Percentiles rank a stretch among this genome's conserved stretches.
phyloP scores from a whole-genome alignment of 2,329 filamentous ascomycete genomes.

The Sclerotinia spermophila region DNA sequence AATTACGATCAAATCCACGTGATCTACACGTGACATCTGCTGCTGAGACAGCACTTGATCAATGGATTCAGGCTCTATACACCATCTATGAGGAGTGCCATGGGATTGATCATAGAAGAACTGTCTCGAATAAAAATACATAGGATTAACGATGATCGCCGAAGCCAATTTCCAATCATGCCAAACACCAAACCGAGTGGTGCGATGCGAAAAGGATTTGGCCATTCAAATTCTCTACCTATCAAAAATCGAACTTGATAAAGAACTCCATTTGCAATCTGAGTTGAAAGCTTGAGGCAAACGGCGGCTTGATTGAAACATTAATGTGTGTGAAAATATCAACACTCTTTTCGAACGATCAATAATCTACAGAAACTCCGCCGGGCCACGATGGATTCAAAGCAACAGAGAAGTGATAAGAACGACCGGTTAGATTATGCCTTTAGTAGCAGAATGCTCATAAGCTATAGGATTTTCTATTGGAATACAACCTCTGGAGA shows the following conservation, averaged over 20 bases:
- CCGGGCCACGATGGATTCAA: background rate
- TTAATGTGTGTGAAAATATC: background rate
- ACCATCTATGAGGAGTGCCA: constrained; percentile 29
- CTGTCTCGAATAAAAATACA: background rate
- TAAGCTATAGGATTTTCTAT: background rate
- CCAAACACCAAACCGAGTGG: background rate
- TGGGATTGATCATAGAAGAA: background rate
- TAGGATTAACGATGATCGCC: background rate
- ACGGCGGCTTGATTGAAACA: no score
- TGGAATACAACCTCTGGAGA: no score
- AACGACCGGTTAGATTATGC: background rate
- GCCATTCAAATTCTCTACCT: background rate
- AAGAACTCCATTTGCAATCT: background rate
- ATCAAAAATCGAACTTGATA: background rate
- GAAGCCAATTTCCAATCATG: background rate
- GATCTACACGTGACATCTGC: constrained; percentile 22
- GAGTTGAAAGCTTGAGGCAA: no score
- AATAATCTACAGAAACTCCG: background rate
- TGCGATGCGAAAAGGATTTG: background rate
- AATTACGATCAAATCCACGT: constrained; percentile 19
- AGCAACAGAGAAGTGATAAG: background rate
- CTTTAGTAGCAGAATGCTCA: background rate
- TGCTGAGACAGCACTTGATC: constrained; percentile 29
- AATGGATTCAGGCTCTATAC: constrained; percentile 34
- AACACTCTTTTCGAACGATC: background rate